phyloP scores from a whole-genome alignment of 495 filamentous ascomycete genomes.

The Aspergillus bertholletiae region DNA sequence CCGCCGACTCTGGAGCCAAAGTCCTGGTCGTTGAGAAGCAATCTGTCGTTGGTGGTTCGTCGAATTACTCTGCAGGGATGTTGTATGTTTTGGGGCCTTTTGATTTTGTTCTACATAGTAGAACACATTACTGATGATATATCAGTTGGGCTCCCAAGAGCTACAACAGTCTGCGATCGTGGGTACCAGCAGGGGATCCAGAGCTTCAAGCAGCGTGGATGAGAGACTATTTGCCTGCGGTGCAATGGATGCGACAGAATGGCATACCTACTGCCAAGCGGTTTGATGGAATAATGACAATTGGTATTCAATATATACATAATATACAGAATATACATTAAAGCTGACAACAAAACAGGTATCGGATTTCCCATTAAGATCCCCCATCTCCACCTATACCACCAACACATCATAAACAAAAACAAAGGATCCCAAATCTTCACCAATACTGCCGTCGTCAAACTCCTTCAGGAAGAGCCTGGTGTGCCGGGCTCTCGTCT shows the following conservation, averaged over 20 bases:
- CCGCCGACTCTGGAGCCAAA: conserved; percentile 19
- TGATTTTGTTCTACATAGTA: background rate
- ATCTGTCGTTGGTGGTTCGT: conserved; percentile 17
- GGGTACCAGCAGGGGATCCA: conserved; percentile 23
- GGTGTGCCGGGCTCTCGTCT: conserved; percentile 16
- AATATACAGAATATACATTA: background rate
- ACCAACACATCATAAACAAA: conserved; percentile 13
- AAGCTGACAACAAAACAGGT: conserved; percentile 5
- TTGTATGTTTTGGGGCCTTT: conserved; percentile 13
- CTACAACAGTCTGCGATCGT: conserved; percentile 19
- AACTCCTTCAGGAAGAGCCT: conserved; percentile 17
- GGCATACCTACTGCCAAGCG: conserved; percentile 19
- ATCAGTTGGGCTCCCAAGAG: conserved; percentile 22
- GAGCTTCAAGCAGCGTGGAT: conserved; percentile 23
- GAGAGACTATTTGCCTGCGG: conserved; percentile 21
- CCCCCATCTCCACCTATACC: conserved; percentile 15
- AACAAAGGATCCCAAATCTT: conserved; percentile 12
- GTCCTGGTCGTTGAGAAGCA: conserved; percentile 25
- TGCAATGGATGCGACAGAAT: conserved; percentile 28
- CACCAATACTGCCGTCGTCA: conserved; percentile 18
- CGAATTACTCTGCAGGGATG: conserved; percentile 26
- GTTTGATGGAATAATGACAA: conserved; percentile 31
- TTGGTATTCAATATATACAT: conserved; percentile 11
- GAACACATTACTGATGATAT: background rate
- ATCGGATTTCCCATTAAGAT: conserved; percentile 26